These are phyloP conservation scores for Solanum dulcamara DNA, from an alignment of 257 asterid species.

Conservation along the genomic window DNA sequence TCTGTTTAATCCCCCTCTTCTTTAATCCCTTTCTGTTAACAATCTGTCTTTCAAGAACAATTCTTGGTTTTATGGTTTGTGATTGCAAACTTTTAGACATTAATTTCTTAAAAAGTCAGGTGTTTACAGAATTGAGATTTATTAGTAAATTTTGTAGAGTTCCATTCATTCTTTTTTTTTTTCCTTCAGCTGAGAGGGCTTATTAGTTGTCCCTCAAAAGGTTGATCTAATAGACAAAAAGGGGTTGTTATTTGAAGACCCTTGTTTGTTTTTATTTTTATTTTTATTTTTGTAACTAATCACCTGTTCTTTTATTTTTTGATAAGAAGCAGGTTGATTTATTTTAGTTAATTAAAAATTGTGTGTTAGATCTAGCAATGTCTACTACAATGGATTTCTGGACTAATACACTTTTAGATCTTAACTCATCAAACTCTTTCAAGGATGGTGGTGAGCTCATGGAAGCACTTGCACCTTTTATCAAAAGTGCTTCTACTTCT, in stretches of 20 bases:
- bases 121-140: slow-evolving; percentile 67
- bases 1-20: slow-evolving; percentile 62
- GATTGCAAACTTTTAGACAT: slow-evolving; percentile 31
- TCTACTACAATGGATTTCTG: slow-evolving; percentile 72
- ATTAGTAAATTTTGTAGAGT: not conserved
- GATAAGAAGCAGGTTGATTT: slow-evolving; percentile 49
- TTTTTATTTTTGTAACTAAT: not conserved
- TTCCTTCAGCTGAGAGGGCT: slow-evolving; percentile 32
- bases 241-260: slow-evolving; percentile 65
- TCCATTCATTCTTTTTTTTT: not conserved
- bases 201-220: slow-evolving; percentile 49
- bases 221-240: slow-evolving; percentile 6
- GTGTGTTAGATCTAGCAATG: slow-evolving; percentile 14
- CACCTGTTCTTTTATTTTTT: slow-evolving; percentile 52
- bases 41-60: slow-evolving; percentile 36
- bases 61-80: slow-evolving; percentile 25
- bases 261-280: not conserved
- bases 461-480: slow-evolving; percentile 98
- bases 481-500: slow-evolving; percentile 46
- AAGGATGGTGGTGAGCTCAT: slow-evolving; percentile 69
- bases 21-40: slow-evolving; percentile 75
- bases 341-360: not conserved
- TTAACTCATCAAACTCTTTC: slow-evolving; percentile 18
- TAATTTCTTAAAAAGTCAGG: slow-evolving; percentile 34
- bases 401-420: slow-evolving; percentile 34